Evolutionary conservation across 2,329 filamentous ascomycete genomes (phyloP), one percentile per base, ranked within the genome.

Genomic region (Fusarium robinianum): DNA sequence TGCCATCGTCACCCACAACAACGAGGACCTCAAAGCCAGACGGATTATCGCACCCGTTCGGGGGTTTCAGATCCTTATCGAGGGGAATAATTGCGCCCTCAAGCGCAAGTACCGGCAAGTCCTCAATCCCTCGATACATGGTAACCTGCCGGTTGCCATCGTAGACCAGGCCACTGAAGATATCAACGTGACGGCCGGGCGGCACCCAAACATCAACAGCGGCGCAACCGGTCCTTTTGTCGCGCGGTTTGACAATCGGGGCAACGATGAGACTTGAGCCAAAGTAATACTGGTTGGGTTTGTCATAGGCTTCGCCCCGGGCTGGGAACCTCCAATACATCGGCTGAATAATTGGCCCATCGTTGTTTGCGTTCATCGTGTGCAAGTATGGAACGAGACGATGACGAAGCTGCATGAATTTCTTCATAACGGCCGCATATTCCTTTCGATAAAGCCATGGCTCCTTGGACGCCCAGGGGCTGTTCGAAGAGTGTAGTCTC

Each of bases 241-340:
- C 72, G 16, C 74, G 68, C 0, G 79, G 79, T 5, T 68, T 66
- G 1, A 78, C 78, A 30, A 85, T 76, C 0, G 82, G 81, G 0
- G 72, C 72, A 0, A 83, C 77, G 4, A 85, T 63, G 10, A 85
- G 62, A 17, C 77, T 68, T 0, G 73, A 71, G 2, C 81, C 82
- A 51, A 84, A 84, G 53, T 72, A 73, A 60, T 77, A 85, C 58
- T 84, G 72, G 51, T 82, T 84, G 0, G 74, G 75, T 1, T 78
- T 70, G 1, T 62, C 55, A 62, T 85, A 85, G 0, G 81, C 79
- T 43, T 77, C 74, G 1, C 78, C 72, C 0, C 62, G 57, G 2
- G 73, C 67, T 0, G 78, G 76, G 48, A 78, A 76, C 29, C 72
- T 70, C 81, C 81, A 85, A 66, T 85, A 85, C 68, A 85, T 71